These are phyloP conservation scores for Podaxis pistillaris DNA, from an alignment of 768 basidiomycete genomes.

Conservation along the genomic window DNA sequence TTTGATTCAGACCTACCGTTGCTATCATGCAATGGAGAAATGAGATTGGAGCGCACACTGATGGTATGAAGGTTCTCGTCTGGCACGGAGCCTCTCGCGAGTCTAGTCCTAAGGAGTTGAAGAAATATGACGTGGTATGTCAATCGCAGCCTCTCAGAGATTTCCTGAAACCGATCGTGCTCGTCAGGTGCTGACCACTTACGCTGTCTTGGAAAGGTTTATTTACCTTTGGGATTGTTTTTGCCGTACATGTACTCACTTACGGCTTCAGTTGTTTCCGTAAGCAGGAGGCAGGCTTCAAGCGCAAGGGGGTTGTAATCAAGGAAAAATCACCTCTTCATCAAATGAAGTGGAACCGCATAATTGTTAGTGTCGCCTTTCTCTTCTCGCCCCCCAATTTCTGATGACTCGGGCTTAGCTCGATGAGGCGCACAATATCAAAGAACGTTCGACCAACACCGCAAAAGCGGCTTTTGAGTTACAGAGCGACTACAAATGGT, in stretches of 20 bases:
- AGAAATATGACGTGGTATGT: slow-evolving; percentile 85
- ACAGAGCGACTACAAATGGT: slow-evolving; percentile 82
- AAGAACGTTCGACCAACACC: slow-evolving; percentile 91
- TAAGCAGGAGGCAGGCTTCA: slow-evolving; percentile 91
- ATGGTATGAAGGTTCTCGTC: slow-evolving; percentile 81
- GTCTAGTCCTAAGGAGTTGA: slow-evolving; percentile 61
- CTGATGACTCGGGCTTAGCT: slow-evolving; percentile 42
- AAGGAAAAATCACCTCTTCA: slow-evolving; percentile 90
- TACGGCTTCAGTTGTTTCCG: slow-evolving; percentile 66
- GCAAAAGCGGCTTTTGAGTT: slow-evolving; percentile 97
- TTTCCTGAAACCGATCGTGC: not conserved
- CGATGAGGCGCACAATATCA: slow-evolving; percentile 98
- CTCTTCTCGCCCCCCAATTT: not conserved
- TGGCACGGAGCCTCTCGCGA: slow-evolving; percentile 87
- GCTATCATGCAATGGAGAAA: slow-evolving; percentile 86
- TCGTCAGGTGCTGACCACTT: slow-evolving; percentile 74
- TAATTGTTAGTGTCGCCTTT: slow-evolving; percentile 50
- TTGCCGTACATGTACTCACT: not conserved
- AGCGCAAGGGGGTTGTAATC: slow-evolving; percentile 76
- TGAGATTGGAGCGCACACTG: slow-evolving; percentile 85
- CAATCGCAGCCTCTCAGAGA: not conserved
- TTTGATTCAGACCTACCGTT: slow-evolving; percentile 43
- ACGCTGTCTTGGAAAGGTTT: slow-evolving; percentile 78
- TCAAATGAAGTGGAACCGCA: slow-evolving; percentile 78
- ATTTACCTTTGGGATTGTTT: not conserved